Percentiles rank a stretch among this genome's conserved stretches.
Evolutionary conservation across 306 rosid species (phyloP).

Genomic region (Rubus idaeus): DNA sequence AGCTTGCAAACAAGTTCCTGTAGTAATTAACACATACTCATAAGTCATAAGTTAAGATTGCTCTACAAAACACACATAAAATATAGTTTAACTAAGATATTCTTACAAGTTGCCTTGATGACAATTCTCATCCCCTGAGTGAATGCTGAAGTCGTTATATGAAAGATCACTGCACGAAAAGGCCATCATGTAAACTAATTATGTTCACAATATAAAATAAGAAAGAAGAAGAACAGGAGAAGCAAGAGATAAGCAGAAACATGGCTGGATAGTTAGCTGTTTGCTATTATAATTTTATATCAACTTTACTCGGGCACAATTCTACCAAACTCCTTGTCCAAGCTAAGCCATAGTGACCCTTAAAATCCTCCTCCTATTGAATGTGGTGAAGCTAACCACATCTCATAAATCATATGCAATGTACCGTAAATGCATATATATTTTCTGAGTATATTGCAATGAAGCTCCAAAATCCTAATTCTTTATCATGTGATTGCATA

Average conservation of each 20-base stretch:
- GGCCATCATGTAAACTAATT: neutral
- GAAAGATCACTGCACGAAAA: constrained; percentile 50
- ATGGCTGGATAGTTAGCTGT: too few relatives aligned
- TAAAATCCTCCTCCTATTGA: too few relatives aligned
- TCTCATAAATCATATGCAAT: too few relatives aligned
- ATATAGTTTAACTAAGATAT: neutral
- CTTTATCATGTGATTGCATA: too few relatives aligned
- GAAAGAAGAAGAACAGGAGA: neutral
- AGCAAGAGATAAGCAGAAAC: neutral
- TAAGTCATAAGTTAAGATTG: neutral
- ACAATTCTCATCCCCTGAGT: constrained; percentile 39
- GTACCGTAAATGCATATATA: too few relatives aligned
- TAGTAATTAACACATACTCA: constrained; percentile 8
- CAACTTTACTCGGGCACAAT: too few relatives aligned
- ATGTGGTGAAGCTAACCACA: too few relatives aligned
- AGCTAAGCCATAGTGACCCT: too few relatives aligned
- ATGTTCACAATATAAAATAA: neutral
- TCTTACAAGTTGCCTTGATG: constrained; percentile 48
- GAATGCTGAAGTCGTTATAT: constrained; percentile 53
- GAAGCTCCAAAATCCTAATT: too few relatives aligned
- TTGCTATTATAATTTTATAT: neutral
- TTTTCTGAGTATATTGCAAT: too few relatives aligned
- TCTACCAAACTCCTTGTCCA: too few relatives aligned
- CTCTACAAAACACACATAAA: neutral
- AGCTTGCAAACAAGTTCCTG: constrained; percentile 65